Evolutionary conservation across 1,139 yeast species (phyloP).

Genomic region (Suhomyces maxii): DNA sequence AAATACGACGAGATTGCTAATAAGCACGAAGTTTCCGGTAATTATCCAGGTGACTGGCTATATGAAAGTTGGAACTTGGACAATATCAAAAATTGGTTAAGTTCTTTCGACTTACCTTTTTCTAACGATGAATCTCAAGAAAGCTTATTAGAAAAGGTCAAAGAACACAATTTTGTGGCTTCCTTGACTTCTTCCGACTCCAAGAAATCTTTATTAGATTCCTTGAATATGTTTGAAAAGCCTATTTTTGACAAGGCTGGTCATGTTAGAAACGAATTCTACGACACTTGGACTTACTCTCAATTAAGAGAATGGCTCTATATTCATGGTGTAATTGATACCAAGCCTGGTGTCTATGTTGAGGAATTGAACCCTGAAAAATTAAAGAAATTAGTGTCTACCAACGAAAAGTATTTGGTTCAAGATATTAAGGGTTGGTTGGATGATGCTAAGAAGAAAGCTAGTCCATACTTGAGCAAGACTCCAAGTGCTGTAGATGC

Average conservation of each 20-base stretch:
- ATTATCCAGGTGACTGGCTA: conserved; percentile 52
- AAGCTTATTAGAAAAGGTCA: conserved; percentile 42
- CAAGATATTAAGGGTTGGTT: conserved; percentile 43
- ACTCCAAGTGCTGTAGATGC: conserved; percentile 15
- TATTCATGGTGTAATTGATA: conserved; percentile 25
- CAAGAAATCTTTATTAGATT: conserved; percentile 38
- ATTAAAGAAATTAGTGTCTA: conserved; percentile 19
- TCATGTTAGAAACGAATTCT: conserved; percentile 42
- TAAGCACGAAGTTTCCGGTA: conserved; percentile 38
- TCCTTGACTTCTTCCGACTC: conserved; percentile 34
- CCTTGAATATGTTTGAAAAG: conserved; percentile 35
- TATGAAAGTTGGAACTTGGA: conserved; percentile 47
- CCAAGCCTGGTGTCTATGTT: conserved; percentile 24
- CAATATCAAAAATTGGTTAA: conserved; percentile 49
- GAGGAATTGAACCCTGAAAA: conserved; percentile 20
- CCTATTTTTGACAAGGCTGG: conserved; percentile 41
- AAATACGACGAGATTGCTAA: conserved; percentile 39
- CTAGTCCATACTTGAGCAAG: conserved; percentile 27
- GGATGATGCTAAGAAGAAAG: conserved; percentile 23
- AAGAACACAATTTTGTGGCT: conserved; percentile 42
- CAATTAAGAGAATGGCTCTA: conserved; percentile 35
- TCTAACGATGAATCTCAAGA: conserved; percentile 39
- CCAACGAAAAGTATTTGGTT: conserved; percentile 36
- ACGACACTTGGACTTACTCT: conserved; percentile 39
- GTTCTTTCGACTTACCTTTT: conserved; percentile 43